Conservation (phyloP, 1,284 basidiomycete genomes). For the Heterobasidion annosum region DNA sequence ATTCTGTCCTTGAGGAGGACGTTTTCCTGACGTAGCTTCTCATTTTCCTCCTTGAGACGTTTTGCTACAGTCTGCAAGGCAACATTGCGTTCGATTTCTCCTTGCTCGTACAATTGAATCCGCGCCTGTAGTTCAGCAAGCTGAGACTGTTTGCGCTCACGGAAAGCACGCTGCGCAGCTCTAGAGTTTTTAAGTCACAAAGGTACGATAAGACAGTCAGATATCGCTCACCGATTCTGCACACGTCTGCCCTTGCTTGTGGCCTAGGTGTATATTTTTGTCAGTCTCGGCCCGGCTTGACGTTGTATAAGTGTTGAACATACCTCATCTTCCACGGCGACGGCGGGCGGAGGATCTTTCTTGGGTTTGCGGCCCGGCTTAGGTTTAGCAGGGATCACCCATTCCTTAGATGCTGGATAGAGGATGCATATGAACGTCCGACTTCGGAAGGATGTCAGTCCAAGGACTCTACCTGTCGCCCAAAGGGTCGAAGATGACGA, state of each 20-base stretch:
- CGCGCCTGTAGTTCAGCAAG: conserved; percentile 86
- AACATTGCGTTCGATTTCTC: conserved; percentile 84
- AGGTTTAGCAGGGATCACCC: conserved; percentile 84
- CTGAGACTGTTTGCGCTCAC: conserved; percentile 86
- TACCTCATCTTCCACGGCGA: conserved; percentile 37
- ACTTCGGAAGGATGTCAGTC: background rate
- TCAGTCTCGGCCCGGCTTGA: no score
- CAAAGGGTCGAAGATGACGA: conserved; percentile 40
- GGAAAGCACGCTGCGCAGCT: conserved; percentile 85
- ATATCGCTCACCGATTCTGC: conserved; percentile 57
- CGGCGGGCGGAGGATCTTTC: conserved; percentile 39
- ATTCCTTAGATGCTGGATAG: conserved; percentile 72
- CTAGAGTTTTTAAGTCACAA: conserved; percentile 30
- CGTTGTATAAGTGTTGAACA: conserved; percentile 9
- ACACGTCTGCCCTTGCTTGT: conserved; percentile 60
- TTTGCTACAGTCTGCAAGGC: conserved; percentile 81
- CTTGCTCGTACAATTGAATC: conserved; percentile 80
- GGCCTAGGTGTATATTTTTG: conserved; percentile 12
- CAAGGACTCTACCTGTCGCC: conserved; percentile 33
- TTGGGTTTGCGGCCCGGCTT: conserved; percentile 88
- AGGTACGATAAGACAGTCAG: background rate
- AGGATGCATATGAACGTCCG: conserved; percentile 10
- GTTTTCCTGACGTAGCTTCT: conserved; percentile 60
- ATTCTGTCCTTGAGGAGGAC: conserved; percentile 51
- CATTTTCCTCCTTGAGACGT: conserved; percentile 84